These are phyloP conservation scores for Mycena latifolia DNA, from an alignment of 768 basidiomycete genomes.

Conservation along the genomic window DNA sequence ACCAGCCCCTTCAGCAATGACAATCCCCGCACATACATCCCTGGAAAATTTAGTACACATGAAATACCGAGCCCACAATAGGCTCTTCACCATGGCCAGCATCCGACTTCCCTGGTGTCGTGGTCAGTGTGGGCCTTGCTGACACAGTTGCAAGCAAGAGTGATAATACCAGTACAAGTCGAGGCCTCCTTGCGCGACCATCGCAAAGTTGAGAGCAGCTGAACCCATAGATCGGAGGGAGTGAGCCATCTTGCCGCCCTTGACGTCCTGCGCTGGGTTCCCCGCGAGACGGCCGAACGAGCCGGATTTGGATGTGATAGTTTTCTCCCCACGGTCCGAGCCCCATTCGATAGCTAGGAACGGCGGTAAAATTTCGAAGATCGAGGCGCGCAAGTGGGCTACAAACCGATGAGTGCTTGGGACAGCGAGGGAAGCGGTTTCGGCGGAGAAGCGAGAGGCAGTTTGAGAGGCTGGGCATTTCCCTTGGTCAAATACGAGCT, in stretches of 20 bases:
- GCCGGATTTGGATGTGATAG: constrained; percentile 68
- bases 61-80: not conserved
- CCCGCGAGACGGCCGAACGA: constrained; percentile 85
- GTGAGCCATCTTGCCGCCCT: constrained; percentile 87
- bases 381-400: not conserved
- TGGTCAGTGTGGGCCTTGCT: not conserved
- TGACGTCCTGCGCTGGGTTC: constrained; percentile 69
- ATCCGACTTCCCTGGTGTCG: constrained; percentile 80
- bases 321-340: constrained; percentile 71
- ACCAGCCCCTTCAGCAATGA: constrained; percentile 93
- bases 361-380: constrained; percentile 8
- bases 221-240: constrained; percentile 87
- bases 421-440: constrained; percentile 77
- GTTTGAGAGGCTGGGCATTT: constrained; percentile 57
- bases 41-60: constrained; percentile 2
- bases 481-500: constrained; percentile 82
- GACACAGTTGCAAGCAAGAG: not conserved
- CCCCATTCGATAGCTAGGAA: constrained; percentile 89
- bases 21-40: constrained; percentile 93
- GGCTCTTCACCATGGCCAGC: constrained; percentile 65
- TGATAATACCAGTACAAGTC: constrained; percentile 88
- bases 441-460: constrained; percentile 73
- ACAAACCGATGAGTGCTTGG: constrained; percentile 76
- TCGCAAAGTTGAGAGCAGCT: constrained; percentile 83
- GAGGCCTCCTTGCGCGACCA: constrained; percentile 90